Conservation (phyloP, 2,329 filamentous ascomycete genomes). For the Colletotrichum liaoningense region DNA sequence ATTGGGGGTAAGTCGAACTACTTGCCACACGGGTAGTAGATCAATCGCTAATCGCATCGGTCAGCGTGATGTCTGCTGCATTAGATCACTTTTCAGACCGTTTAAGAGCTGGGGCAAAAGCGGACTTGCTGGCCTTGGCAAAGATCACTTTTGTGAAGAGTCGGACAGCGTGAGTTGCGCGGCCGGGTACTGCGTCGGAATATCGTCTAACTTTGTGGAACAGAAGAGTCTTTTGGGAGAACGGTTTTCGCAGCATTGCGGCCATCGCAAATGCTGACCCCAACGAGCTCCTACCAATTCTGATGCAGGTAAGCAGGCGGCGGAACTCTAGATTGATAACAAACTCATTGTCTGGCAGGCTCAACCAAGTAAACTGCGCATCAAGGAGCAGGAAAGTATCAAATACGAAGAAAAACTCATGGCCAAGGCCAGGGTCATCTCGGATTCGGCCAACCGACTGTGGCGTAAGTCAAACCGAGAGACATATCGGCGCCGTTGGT, state of each 20-base stretch:
- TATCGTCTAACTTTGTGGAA: constrained; percentile 20
- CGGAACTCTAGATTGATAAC: background rate
- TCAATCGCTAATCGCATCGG: constrained; percentile 21
- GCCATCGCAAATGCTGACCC: constrained; percentile 76
- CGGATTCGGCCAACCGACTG: constrained; percentile 74
- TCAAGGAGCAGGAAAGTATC: constrained; percentile 66
- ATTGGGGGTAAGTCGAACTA: constrained; percentile 67
- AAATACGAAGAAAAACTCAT: constrained; percentile 74
- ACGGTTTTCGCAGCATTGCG: constrained; percentile 76
- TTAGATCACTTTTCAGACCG: constrained; percentile 82
- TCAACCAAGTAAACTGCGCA: constrained; percentile 72
- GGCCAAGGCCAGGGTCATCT: constrained; percentile 75
- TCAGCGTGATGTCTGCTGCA: constrained; percentile 74
- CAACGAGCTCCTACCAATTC: constrained; percentile 75
- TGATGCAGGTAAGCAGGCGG: constrained; percentile 70
- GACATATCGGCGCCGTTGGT: background rate
- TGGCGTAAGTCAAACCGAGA: constrained; percentile 65
- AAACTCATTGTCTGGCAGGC: constrained; percentile 56
- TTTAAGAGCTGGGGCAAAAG: constrained; percentile 76
- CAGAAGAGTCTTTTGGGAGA: constrained; percentile 77
- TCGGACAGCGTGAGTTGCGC: constrained; percentile 69
- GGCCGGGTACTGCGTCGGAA: background rate
- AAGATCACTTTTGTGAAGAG: constrained; percentile 82
- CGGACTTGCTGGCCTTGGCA: constrained; percentile 77
- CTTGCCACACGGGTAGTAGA: background rate